Evolutionary conservation across 352 stramenopile species (phyloP).

Genomic region (Phytophthora macrochlamydospora): DNA sequence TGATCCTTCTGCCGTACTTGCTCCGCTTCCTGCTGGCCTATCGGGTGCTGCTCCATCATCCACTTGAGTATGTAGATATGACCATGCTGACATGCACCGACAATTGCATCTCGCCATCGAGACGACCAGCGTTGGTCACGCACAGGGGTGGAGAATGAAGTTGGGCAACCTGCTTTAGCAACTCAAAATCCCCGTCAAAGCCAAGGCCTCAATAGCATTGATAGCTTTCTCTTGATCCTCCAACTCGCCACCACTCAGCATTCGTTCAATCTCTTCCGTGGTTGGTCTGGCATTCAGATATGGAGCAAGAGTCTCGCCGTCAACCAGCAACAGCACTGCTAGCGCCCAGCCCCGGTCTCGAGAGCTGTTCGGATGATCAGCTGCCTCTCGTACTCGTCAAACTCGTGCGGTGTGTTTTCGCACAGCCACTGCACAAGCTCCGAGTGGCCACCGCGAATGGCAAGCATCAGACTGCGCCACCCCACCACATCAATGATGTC

Average conservation of each 20-base stretch:
- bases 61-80: conserved; percentile 5
- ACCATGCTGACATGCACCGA: not conserved
- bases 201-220: not conserved
- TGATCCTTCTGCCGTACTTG: not conserved
- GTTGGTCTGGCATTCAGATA: not conserved
- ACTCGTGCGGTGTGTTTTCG: not conserved
- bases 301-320: not conserved
- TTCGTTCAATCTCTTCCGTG: not conserved
- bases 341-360: not conserved
- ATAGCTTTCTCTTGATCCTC: not conserved
- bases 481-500: not conserved
- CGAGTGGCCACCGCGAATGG: not conserved
- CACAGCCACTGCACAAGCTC: conserved; percentile 7
- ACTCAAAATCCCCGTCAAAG: not conserved
- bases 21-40: not conserved
- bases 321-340: not conserved
- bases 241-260: not conserved
- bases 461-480: not conserved
- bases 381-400: not conserved
- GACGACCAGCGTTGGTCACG: not conserved
- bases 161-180: not conserved
- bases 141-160: not conserved
- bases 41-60: conserved; percentile 14
- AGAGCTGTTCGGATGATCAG: not conserved
- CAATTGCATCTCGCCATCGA: not conserved